Base-by-base conservation (phyloP, 495 filamentous ascomycete species). In the Diplogelasinospora grovesii region DNA sequence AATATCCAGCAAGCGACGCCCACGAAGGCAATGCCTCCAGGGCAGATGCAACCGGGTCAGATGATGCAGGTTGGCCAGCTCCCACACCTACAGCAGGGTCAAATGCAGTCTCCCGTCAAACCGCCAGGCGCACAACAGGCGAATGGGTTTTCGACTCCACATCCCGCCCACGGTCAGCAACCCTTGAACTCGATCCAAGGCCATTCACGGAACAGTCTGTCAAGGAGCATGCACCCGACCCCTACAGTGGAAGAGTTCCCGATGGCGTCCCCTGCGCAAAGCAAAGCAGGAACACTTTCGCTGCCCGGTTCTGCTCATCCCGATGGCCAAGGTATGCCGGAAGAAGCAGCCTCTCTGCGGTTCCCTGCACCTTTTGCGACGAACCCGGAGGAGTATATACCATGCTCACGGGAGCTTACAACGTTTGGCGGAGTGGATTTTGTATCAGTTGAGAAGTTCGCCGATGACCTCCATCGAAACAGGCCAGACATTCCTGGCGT, bases 401-500 rank as follows among this genome's bases (percentile, higher is more conserved):
- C 84, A 2, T 79, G 75, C 59, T 76, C 82, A 3, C 75, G 73
- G 50, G 68, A 64, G 50, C 45, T 80, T 13, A 61, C 74, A 43
- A 67, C 74, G 0, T 79, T 77, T 57, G 85, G 84, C 8, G 83
- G 83, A 2, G 64, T 87, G 40, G 70, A 78, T 38, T 61, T 82
- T 8, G 69, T 72, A 30, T 74, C 80, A 22, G 64, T 83, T 45
- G 68, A 64, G 30, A 73, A 74, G 38, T 55, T 85, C 44, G 79
- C 83, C 14, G 66, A 70, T 29, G 78, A 85, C 20, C 63, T 93
- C 15, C 61, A 69, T 19, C 70, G 65, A 44, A 63, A 74, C 47
- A 83, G 78, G 51, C 86, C 87, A 1, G 81, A 79, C 45, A 70
- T 89, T 28, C 92, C 92, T 3, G 60, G 65, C 1, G 73, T 85